Percentiles rank a stretch among this genome's conserved stretches.
Conservation (phyloP, 257 asterid species). For the Nemophila menziesii region DNA sequence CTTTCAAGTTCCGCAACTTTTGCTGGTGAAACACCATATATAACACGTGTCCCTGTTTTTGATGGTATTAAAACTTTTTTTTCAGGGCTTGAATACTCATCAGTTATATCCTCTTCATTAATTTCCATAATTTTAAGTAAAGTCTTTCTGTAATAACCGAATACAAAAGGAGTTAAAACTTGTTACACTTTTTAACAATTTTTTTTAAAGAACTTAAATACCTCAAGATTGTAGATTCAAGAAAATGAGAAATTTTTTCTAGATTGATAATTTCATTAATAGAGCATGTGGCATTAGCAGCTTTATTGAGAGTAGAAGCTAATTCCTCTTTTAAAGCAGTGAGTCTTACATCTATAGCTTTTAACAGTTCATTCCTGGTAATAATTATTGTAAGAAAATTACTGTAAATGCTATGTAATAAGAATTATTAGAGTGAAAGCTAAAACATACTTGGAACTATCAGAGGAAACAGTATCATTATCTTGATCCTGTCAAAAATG, state of each 20-base stretch:
- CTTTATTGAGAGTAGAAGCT: constrained; percentile 45
- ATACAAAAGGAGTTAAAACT: constrained; percentile 1
- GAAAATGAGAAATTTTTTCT: constrained; percentile 51
- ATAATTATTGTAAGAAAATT: constrained; percentile 14
- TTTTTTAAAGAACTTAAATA: constrained; percentile 4
- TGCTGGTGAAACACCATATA: constrained; percentile 80
- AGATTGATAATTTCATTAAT: constrained; percentile 40
- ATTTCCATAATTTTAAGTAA: constrained; percentile 37
- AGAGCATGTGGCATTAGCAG: constrained; percentile 45
- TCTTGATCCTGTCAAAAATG: constrained; percentile 42
- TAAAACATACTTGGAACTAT: constrained; percentile 69
- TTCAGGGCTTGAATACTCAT: constrained; percentile 18
- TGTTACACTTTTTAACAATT: too few species aligned
- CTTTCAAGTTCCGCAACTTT: constrained; percentile 78
- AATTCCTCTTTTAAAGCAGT: constrained; percentile 54
- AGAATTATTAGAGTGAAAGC: constrained; percentile 7
- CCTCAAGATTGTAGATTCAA: constrained; percentile 73
- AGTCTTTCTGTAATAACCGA: constrained; percentile 41
- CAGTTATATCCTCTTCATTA: constrained; percentile 21
- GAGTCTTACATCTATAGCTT: constrained; percentile 77
- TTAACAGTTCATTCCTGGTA: constrained; percentile 71
- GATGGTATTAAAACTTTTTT: constrained; percentile 14
- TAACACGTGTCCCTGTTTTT: constrained; percentile 36
- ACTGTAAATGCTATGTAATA: constrained; percentile 10
- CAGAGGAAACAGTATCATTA: constrained; percentile 19